These are phyloP conservation scores for Sclerotinia sclerotiorum DNA, from an alignment of 2,329 filamentous ascomycete species.

Conservation along the genomic window DNA sequence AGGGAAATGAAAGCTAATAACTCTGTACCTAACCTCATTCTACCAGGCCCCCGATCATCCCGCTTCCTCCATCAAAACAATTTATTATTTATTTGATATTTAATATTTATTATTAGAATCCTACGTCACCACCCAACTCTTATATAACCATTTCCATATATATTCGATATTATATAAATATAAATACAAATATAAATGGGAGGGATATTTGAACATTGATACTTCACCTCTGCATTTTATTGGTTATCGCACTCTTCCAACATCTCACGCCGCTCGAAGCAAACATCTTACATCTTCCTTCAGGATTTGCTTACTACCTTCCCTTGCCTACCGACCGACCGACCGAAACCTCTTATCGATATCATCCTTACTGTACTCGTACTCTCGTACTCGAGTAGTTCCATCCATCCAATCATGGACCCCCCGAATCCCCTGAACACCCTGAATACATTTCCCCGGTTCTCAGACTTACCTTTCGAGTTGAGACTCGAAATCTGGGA, in stretches of 20 bases:
- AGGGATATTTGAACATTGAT: background rate
- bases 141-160: too few species aligned
- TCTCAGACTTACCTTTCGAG: constrained; percentile 6
- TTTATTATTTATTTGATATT: background rate
- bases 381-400: background rate
- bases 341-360: constrained; percentile 3
- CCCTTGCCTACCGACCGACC: too few species aligned
- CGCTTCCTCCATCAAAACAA: constrained; percentile 5
- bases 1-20: background rate
- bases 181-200: background rate
- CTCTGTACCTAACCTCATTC: too few species aligned
- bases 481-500: constrained; percentile 17
- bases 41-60: background rate
- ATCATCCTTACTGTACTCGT: background rate
- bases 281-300: background rate
- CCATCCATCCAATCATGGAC: constrained; percentile 3
- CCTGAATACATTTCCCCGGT: background rate
- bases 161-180: too few species aligned
- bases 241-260: background rate
- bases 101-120: background rate
- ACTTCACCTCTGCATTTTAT: background rate
- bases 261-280: background rate
- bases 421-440: background rate
- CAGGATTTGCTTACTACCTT: background rate
- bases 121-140: background rate